These are phyloP conservation scores for Tulasnella sp. DNA, from an alignment of 768 basidiomycete species.

Conservation along the genomic window DNA sequence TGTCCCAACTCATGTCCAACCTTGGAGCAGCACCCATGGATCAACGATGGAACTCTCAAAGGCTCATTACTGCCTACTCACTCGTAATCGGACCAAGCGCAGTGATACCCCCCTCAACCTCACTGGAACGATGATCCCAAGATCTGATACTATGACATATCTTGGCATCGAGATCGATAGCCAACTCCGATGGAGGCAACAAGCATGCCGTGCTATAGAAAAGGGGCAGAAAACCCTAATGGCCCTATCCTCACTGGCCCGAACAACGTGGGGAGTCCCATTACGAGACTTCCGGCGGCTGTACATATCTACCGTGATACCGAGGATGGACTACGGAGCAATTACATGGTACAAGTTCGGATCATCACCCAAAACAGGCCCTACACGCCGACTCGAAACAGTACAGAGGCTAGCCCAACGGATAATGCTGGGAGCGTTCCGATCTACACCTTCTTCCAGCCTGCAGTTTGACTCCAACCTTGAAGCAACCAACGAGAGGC, in stretches of 20 bases:
- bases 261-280: constrained; percentile 8
- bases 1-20: no score
- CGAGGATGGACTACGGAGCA: background rate
- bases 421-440: constrained; percentile 8
- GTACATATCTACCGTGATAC: background rate
- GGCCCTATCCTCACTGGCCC: background rate
- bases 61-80: constrained; percentile 1
- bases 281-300: background rate
- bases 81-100: background rate
- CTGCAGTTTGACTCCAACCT: constrained; percentile 1
- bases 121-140: background rate
- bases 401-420: constrained; percentile 3
- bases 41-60: constrained; percentile 11
- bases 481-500: background rate
- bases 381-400: background rate
- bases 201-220: background rate
- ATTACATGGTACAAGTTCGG: constrained; percentile 5
- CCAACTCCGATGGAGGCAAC: constrained; percentile 1
- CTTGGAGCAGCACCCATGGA: no score
- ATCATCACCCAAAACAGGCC: background rate
- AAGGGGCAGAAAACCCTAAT: no score
- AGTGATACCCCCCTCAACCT: background rate
- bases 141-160: background rate
- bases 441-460: background rate
- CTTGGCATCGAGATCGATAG: constrained; percentile 9